Conservation (phyloP, 305 asterid genomes). For the Solanum hybrid region DNA sequence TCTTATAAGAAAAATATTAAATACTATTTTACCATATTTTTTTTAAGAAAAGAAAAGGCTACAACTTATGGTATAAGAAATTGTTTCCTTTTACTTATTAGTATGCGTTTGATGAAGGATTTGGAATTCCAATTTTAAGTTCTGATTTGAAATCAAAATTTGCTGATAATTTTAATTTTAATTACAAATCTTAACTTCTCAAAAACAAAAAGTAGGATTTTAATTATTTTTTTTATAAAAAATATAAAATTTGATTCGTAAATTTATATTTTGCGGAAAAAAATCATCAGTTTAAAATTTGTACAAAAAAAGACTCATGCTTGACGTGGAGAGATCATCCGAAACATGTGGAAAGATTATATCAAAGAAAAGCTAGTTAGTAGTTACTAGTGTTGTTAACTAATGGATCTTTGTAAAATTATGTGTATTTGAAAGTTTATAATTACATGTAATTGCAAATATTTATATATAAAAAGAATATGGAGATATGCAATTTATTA, state of each 20-base stretch:
- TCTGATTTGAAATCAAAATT: not conserved
- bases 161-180: not conserved
- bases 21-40: not conserved
- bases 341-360: not conserved
- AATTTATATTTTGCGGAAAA: not conserved
- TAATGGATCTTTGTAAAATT: not conserved
- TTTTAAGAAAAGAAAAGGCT: not conserved
- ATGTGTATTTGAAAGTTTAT: not conserved
- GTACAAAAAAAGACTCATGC: not conserved
- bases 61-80: not conserved
- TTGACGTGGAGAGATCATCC: not conserved
- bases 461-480: too few relatives aligned
- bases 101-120: not conserved
- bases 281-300: not conserved
- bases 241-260: not conserved
- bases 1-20: too few relatives aligned
- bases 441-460: not conserved
- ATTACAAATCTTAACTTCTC: not conserved
- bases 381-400: not conserved
- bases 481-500: not conserved
- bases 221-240: too few relatives aligned
- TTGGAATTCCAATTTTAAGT: not conserved
- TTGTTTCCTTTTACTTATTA: not conserved
- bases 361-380: not conserved
- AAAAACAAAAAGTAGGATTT: not conserved